Percentiles rank a stretch among this genome's conserved stretches.
phyloP scores from a whole-genome alignment of 371 early-diverging fungal species.

The Saksenaea oblongispora region DNA sequence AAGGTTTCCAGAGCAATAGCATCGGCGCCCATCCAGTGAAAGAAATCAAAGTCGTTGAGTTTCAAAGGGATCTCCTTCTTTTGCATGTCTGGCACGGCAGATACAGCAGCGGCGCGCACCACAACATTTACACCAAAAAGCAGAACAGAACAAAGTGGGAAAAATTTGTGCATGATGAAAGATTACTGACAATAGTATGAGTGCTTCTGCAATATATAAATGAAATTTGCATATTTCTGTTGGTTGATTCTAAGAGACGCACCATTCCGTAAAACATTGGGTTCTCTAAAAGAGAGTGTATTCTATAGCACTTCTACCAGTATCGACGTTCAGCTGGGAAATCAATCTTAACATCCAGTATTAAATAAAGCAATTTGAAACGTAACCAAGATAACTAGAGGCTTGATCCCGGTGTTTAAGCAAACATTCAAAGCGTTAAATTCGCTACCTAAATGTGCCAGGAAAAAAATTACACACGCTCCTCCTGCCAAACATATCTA shows the following conservation, averaged over 20 bases:
- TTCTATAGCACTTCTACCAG: not conserved
- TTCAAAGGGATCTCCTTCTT: not conserved
- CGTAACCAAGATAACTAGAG: no score
- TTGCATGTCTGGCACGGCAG: slow-evolving; percentile 10
- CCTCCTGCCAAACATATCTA: no score
- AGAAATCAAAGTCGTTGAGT: slow-evolving; percentile 20
- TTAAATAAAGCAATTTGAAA: no score
- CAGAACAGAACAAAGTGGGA: not conserved
- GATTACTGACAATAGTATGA: not conserved
- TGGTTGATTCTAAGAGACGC: slow-evolving; percentile 10
- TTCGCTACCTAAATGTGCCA: no score
- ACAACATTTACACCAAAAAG: not conserved
- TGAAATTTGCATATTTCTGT: slow-evolving; percentile 14
- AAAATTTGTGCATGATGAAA: slow-evolving; percentile 9
- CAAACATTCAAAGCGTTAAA: no score
- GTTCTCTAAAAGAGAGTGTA: not conserved
- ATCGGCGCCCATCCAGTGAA: slow-evolving; percentile 43
- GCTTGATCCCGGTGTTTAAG: no score
- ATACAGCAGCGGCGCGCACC: slow-evolving; percentile 9
- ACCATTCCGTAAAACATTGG: not conserved
- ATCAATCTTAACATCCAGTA: no score
- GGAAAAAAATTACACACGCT: no score
- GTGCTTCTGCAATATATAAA: no score
- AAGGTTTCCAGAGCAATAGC: slow-evolving; percentile 37
- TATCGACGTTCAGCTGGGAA: no score